Base-by-base conservation (phyloP, 192 early-diverging fungal species). In the Obelidium mucronatum region DNA sequence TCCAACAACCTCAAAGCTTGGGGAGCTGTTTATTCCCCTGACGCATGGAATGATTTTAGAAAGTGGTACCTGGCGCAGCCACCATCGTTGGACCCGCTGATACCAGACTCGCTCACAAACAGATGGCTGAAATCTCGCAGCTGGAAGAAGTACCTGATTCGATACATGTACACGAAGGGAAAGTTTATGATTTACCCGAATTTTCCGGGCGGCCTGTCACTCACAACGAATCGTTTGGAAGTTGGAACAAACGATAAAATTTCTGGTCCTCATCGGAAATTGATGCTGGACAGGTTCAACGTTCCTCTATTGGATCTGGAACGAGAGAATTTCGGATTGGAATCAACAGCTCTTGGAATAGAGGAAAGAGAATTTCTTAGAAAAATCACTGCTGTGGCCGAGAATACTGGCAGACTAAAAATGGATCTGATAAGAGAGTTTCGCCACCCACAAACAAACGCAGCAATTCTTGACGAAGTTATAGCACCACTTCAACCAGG, bases 1-100 rank as follows among this genome's bases (percentile, higher is more conserved):
- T 77, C 11, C 76, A 77, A 40, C 76, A 77, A 3, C 76, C 76
- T 33, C 76, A 77, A 70, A 77, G 76, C n/a, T 51, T 77, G 76
- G 76, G 76, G 76, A 5, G 76, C 76, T 6, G 30, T 77, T 35
- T 77, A 62, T 36, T 39, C 66, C 17, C 64, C 76, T 8, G 58
- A 69, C n/a, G 67, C 64, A 24, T 77, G 76, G 76, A 67, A 61
- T 39, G 67, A 70, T 33, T 77, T 77, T 48, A 24, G 52, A 67
- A 70, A 61, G 31, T 77, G 76, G 76, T 77, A 40, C 40, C 40
- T 67, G 8, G 66, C 67, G 4, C 76, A 69, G 54, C 6, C 53
- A 35, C 64, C 65, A 11, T 24, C 22, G 8, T 71, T 69, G 0
- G 62, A 67, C 42, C 76, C 76, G 4, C 58, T 77, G 39, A 61